Base-by-base conservation (phyloP, 2,329 filamentous ascomycete species). In the Aspergillus neotritici region DNA sequence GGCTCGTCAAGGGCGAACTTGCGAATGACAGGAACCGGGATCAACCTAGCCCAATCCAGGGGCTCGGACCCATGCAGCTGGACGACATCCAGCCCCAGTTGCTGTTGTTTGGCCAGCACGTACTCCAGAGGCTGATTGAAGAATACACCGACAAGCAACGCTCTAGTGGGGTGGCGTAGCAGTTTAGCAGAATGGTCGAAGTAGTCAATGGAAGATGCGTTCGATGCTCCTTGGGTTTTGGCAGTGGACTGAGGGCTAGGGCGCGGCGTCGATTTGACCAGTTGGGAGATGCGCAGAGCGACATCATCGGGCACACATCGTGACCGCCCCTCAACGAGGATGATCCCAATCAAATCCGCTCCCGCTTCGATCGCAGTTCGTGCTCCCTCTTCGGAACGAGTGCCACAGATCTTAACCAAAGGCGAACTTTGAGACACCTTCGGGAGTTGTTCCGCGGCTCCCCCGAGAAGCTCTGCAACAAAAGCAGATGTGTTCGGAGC, bases 361-460 rank as follows among this genome's bases (percentile, higher is more conserved):
- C 90, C 90, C 31, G 88, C 84, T 60, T 90, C 82, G 36, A 94
- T 80, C 12, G 93, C 93, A 49, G 82, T 79, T 43, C 79, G 74
- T 5, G 93, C 93, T 12, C 84, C 88, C 60, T 94, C 87, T 8
- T 83, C 76, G 46, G 81, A 88, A 45, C 91, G 79, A 7, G 90
- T 97, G 5, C 93, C 93, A 63, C 93, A 98, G 16, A 98, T 94
- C 71, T 98, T 98, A 52, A 96, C 89, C 25, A 93, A 74, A 1
- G 87, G 73, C 59, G 72, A 40, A 52, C 32, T 50, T 43, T 48
- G 43, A 25, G 56, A 53, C 38, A 46, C 46, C 40, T 41, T 52
- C n/a, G 37, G 37, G 31, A 40, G 29, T 9, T 57, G 50, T 25
- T 57, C 51, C 8, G 57, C 54, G 14, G 64, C 63, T 29, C 74